Conservation (phyloP, 2,329 filamentous ascomycete genomes). For the Rhynchosporium secalis region DNA sequence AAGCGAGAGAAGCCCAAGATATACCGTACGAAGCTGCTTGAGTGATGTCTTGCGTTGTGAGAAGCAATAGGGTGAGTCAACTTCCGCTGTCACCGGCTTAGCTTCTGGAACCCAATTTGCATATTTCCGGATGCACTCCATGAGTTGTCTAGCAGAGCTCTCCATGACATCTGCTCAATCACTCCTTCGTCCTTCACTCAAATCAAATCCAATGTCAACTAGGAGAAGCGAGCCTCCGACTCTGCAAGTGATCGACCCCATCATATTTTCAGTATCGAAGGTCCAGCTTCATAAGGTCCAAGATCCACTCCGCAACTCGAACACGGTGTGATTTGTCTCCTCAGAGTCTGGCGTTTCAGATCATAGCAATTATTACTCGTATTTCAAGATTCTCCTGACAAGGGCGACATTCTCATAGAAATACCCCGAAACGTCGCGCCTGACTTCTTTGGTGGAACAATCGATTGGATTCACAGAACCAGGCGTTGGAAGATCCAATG, state of each 20-base stretch:
- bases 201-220: slow-evolving; percentile 11
- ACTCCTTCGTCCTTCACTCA: too few species aligned
- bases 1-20: too few species aligned
- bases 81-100: too few species aligned
- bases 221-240: slow-evolving; percentile 19
- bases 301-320: slow-evolving; percentile 31
- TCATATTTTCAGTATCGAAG: slow-evolving; percentile 24
- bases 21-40: too few species aligned
- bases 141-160: too few species aligned
- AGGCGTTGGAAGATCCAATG: too few species aligned
- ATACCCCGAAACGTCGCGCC: slow-evolving; percentile 21
- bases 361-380: slow-evolving; percentile 29
- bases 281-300: slow-evolving; percentile 25
- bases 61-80: too few species aligned
- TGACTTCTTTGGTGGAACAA: slow-evolving; percentile 22
- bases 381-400: slow-evolving; percentile 28
- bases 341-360: slow-evolving; percentile 26
- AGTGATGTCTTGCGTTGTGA: too few species aligned
- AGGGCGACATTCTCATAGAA: slow-evolving; percentile 17
- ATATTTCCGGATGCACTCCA: too few species aligned
- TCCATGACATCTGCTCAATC: too few species aligned
- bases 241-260: slow-evolving; percentile 33
- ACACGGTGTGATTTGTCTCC: slow-evolving; percentile 24
- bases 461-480: too few species aligned
- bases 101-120: too few species aligned